These are phyloP conservation scores for Hypoxylon sp. DNA, from an alignment of 2,329 filamentous ascomycete species.

Conservation along the genomic window DNA sequence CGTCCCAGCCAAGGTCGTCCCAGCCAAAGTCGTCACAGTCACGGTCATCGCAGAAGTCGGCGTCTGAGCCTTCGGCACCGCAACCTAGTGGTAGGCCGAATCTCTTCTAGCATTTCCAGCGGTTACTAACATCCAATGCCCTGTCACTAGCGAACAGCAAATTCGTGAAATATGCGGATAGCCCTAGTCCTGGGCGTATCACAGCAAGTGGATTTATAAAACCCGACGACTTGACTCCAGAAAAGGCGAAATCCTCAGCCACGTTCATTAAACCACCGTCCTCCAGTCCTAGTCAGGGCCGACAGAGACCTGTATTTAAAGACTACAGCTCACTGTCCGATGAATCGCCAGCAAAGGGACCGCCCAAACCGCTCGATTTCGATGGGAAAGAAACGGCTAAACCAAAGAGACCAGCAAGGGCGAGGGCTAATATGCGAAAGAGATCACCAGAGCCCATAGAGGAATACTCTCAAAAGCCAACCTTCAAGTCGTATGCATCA, in stretches of 20 bases:
- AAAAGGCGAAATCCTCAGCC: slow-evolving; percentile 17
- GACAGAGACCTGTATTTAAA: slow-evolving; percentile 6
- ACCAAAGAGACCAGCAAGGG: slow-evolving; percentile 1
- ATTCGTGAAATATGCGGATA: slow-evolving; percentile 10
- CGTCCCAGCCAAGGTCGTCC: slow-evolving; percentile 26
- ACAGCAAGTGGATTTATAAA: slow-evolving; percentile 12
- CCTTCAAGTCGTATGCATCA: slow-evolving; percentile 39
- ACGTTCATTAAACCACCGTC: slow-evolving; percentile 22
- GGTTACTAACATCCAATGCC: slow-evolving; percentile 1
- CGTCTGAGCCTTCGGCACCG: slow-evolving; percentile 21
- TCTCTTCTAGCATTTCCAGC: neutral
- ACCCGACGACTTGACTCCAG: slow-evolving; percentile 11
- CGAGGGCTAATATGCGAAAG: slow-evolving; percentile 14
- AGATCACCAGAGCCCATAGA: slow-evolving; percentile 14
- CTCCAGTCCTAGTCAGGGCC: slow-evolving; percentile 17
- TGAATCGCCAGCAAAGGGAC: slow-evolving; percentile 14
- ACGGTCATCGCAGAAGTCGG: slow-evolving; percentile 26
- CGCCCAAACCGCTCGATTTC: slow-evolving; percentile 9
- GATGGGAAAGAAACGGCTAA: slow-evolving; percentile 10
- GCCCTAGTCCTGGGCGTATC: slow-evolving; percentile 12
- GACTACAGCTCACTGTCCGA: neutral
- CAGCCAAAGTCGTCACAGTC: slow-evolving; percentile 25
- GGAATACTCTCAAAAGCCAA: slow-evolving; percentile 29
- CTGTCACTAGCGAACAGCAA: slow-evolving; percentile 1
- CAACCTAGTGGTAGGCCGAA: slow-evolving; percentile 19